Evolutionary conservation across 495 filamentous ascomycete genomes (phyloP).

Genomic region (Rhizodiscina lignyota): DNA sequence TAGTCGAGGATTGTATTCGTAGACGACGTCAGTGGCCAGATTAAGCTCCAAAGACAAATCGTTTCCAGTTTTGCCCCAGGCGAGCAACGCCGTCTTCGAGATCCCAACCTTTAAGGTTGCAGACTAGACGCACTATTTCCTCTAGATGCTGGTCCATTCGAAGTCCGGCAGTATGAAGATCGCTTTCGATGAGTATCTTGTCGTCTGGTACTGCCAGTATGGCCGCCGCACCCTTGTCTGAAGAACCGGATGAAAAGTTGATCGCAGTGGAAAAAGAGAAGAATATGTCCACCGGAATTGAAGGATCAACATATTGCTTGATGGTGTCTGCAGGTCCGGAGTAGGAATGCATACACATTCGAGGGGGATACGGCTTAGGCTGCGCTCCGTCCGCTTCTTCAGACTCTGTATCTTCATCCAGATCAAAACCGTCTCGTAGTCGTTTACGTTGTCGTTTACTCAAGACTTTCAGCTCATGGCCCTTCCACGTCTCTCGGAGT

Average conservation of each 20-base stretch:
- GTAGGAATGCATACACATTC: slow-evolving; percentile 89
- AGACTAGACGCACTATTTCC: slow-evolving; percentile 54
- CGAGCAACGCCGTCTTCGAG: slow-evolving; percentile 52
- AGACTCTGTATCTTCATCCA: slow-evolving; percentile 7
- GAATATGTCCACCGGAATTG: slow-evolving; percentile 61
- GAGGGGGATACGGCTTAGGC: slow-evolving; percentile 60
- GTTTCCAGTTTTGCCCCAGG: slow-evolving; percentile 62
- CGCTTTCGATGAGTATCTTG: slow-evolving; percentile 72
- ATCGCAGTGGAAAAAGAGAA: slow-evolving; percentile 80
- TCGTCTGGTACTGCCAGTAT: slow-evolving; percentile 62
- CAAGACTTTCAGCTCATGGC: slow-evolving; percentile 52
- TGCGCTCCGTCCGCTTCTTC: slow-evolving; percentile 4
- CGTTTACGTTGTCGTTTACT: slow-evolving; percentile 44
- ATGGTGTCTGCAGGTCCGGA: slow-evolving; percentile 63
- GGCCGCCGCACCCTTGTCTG: slow-evolving; percentile 40
- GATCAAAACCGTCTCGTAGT: slow-evolving; percentile 11
- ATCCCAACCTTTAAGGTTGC: slow-evolving; percentile 60
- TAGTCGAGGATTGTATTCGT: too few species aligned
- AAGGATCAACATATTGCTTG: slow-evolving; percentile 58
- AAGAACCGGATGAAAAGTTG: slow-evolving; percentile 49
- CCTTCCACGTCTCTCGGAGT: slow-evolving; percentile 62
- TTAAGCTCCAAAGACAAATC: slow-evolving; percentile 75
- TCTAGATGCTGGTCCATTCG: slow-evolving; percentile 68
- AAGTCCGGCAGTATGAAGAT: slow-evolving; percentile 70
- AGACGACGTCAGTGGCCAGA: too few species aligned